Conservation (phyloP, 2,329 filamentous ascomycete species). For the Ustulina deusta region DNA sequence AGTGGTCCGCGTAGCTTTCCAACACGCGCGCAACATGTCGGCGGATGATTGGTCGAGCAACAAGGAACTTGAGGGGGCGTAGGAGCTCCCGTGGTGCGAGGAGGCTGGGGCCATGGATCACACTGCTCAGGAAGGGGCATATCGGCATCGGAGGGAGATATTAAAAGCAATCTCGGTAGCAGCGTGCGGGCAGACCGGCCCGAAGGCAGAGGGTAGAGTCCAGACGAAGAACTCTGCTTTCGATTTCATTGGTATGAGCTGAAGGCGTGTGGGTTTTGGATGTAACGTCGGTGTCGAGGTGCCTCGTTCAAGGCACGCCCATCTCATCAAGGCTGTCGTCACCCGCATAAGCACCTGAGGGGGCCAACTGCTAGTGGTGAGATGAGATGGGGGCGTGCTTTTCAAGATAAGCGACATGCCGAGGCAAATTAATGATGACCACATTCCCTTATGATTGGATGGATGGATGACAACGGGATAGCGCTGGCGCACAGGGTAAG, state of each 20-base stretch:
- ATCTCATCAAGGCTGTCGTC: slow-evolving; percentile 24
- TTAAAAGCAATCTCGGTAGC: slow-evolving; percentile 23
- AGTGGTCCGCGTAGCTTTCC: slow-evolving; percentile 49
- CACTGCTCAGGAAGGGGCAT: slow-evolving; percentile 14
- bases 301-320: slow-evolving; percentile 23
- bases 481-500: slow-evolving; percentile 10
- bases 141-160: slow-evolving; percentile 18
- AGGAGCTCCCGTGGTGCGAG: slow-evolving; percentile 30
- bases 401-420: slow-evolving; percentile 26
- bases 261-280: slow-evolving; percentile 23
- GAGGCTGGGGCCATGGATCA: slow-evolving; percentile 10
- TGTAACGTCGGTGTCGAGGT: slow-evolving; percentile 38
- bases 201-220: slow-evolving; percentile 19
- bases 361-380: slow-evolving; percentile 9
- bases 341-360: slow-evolving; percentile 20
- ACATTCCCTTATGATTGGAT: slow-evolving; percentile 24
- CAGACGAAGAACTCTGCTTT: slow-evolving; percentile 4
- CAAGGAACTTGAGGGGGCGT: slow-evolving; percentile 32
- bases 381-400: slow-evolving; percentile 23
- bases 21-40: slow-evolving; percentile 47
- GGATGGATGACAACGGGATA: slow-evolving; percentile 14
- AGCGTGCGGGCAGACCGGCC: slow-evolving; percentile 32
- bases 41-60: slow-evolving; percentile 46
- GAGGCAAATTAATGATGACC: slow-evolving; percentile 12
- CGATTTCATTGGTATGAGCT: slow-evolving; percentile 33